Evolutionary conservation across 192 early-diverging fungal species (phyloP).

Genomic region (Coemansia reversa): DNA sequence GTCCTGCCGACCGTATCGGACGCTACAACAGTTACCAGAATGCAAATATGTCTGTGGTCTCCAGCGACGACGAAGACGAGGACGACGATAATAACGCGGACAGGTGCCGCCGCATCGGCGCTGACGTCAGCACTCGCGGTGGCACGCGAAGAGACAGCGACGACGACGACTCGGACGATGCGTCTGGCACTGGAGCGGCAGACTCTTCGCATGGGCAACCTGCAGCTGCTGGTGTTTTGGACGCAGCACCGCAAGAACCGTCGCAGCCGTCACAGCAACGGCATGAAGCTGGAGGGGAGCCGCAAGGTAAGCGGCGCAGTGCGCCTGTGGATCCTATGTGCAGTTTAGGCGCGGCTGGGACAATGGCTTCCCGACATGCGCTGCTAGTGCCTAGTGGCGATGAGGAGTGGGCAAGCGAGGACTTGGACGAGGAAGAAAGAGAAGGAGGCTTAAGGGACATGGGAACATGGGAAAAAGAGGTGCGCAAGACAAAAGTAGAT

Average conservation of each 20-base stretch:
- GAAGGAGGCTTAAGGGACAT: no score
- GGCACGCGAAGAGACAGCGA: constrained; percentile 3
- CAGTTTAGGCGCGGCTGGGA: not conserved
- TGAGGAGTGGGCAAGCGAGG: not conserved
- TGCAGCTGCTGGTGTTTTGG: not conserved
- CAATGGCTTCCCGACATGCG: not conserved
- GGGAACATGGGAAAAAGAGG: no score
- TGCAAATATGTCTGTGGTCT: constrained; percentile 17
- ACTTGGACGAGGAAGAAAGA: not conserved
- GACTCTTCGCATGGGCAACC: not conserved
- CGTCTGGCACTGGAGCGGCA: not conserved
- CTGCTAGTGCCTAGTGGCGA: not conserved
- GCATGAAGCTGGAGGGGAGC: not conserved
- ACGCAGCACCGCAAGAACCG: not conserved
- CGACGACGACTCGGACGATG: not conserved
- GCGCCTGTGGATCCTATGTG: constrained; percentile 9
- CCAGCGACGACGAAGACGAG: constrained; percentile 29
- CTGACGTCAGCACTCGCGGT: not conserved
- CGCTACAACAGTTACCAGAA: constrained; percentile 53
- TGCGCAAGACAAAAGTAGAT: not conserved
- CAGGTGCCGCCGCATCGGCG: not conserved
- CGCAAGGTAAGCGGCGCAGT: constrained; percentile 1
- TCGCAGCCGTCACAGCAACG: not conserved
- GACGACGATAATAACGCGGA: constrained; percentile 7
- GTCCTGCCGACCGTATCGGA: constrained; percentile 44